Percentiles rank a stretch among this genome's conserved stretches.
Conservation (phyloP, 78 protist species). For the Mastigamoeba balamuthi region DNA sequence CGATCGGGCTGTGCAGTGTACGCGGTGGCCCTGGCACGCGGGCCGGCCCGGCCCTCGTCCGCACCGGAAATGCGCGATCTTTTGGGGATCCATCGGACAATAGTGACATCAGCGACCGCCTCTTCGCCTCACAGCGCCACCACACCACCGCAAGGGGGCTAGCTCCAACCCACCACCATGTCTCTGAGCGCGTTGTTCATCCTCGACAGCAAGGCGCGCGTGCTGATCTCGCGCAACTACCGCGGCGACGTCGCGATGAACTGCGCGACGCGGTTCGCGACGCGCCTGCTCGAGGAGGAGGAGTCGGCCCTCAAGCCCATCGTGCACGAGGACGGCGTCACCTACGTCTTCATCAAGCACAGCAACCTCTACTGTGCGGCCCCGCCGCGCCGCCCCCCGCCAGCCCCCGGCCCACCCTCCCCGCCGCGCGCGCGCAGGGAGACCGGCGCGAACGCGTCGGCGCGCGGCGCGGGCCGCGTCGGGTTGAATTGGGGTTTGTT, state of each 20-base stretch:
- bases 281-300: constrained; percentile 66
- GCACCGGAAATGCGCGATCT: too few species aligned
- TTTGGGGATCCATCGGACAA: too few species aligned
- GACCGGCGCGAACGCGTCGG: neutral
- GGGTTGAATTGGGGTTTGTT: neutral
- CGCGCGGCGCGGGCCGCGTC: neutral
- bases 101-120: too few species aligned
- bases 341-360: constrained; percentile 80
- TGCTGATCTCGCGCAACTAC: constrained; percentile 72
- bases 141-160: too few species aligned
- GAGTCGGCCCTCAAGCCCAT: constrained; percentile 69
- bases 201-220: constrained; percentile 74
- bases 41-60: too few species aligned
- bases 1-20: too few species aligned
- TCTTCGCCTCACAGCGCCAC: too few species aligned
- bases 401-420: neutral
- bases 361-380: constrained; percentile 70
- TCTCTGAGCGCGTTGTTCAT: constrained; percentile 69
- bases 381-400: neutral
- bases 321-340: constrained; percentile 66
- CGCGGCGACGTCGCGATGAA: constrained; percentile 72
- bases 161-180: too few species aligned
- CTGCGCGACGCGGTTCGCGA: constrained; percentile 38
- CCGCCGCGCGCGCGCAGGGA: neutral
- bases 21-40: too few species aligned